These are phyloP conservation scores for Pyricularia grisea DNA, from an alignment of 2,329 filamentous ascomycete genomes.

Conservation along the genomic window DNA sequence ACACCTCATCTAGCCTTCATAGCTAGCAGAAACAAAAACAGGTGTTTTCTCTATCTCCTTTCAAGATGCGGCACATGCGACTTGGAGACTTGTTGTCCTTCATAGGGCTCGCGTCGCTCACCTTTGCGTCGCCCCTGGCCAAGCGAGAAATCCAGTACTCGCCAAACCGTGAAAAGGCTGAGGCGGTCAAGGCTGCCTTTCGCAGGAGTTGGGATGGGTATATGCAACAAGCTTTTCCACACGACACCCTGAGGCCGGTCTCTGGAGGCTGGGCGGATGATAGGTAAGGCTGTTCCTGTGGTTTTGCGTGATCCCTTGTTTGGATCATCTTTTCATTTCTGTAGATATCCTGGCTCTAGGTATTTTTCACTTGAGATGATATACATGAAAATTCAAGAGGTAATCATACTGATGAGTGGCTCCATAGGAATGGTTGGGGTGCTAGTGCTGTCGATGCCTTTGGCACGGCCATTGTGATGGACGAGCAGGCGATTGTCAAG, in stretches of 20 bases:
- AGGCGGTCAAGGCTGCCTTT: constrained; percentile 60
- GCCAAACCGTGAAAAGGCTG: constrained; percentile 34
- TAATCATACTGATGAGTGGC: not conserved
- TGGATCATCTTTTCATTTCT: not conserved
- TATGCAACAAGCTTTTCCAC: constrained; percentile 62
- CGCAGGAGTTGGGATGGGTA: constrained; percentile 65
- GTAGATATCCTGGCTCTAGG: not conserved
- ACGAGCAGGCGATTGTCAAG: constrained; percentile 54
- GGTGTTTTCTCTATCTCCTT: not conserved
- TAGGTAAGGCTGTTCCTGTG: constrained; percentile 38
- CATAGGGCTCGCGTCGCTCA: constrained; percentile 6
- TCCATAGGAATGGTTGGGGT: constrained; percentile 68
- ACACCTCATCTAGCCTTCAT: not conserved
- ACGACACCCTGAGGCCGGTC: constrained; percentile 65
- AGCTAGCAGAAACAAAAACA: not conserved
- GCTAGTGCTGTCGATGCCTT: constrained; percentile 75
- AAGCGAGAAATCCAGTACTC: constrained; percentile 10
- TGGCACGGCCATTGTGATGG: constrained; percentile 72
- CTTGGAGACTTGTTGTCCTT: not conserved
- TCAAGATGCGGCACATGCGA: constrained; percentile 6
- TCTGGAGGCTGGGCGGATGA: constrained; percentile 58
- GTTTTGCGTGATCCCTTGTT: not conserved
- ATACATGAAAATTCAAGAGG: not conserved
- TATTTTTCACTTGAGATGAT: not conserved
- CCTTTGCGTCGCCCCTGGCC: constrained; percentile 6